Evolutionary conservation across 768 basidiomycete species (phyloP).

Genomic region (Serendipita sp.): DNA sequence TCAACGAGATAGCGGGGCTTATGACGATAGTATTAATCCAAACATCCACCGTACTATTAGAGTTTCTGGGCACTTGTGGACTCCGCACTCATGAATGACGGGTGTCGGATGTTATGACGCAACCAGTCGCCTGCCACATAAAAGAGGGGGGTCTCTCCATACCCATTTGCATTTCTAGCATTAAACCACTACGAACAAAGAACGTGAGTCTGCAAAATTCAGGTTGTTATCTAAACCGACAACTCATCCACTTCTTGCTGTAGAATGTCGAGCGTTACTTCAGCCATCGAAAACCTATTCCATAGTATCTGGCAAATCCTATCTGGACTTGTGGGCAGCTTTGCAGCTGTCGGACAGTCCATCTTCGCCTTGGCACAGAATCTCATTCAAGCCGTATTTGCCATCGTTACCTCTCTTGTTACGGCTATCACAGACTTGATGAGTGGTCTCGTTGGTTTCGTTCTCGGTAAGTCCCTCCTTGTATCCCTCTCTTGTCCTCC

Average conservation of each 20-base stretch:
- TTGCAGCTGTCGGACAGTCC: background rate
- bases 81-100: no score
- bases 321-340: background rate
- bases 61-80: no score
- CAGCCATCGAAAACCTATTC: background rate
- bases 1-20: no score
- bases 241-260: background rate
- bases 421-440: background rate
- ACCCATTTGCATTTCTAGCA: no score
- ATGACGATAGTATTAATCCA: no score
- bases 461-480: background rate
- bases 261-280: background rate
- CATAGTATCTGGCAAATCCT: background rate
- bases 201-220: no score
- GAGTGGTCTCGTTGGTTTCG: slow-evolving; percentile 1
- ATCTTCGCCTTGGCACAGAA: background rate
- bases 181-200: no score
- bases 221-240: background rate
- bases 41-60: no score
- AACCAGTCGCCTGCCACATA: no score
- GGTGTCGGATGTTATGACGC: no score
- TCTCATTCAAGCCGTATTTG: slow-evolving; percentile 3
- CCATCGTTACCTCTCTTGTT: background rate
- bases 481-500: background rate
- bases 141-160: no score